Evolutionary conservation across 2,329 filamentous ascomycete species (phyloP), one percentile per base, ranked within the genome.

Genomic region (Tothia fuscella): DNA sequence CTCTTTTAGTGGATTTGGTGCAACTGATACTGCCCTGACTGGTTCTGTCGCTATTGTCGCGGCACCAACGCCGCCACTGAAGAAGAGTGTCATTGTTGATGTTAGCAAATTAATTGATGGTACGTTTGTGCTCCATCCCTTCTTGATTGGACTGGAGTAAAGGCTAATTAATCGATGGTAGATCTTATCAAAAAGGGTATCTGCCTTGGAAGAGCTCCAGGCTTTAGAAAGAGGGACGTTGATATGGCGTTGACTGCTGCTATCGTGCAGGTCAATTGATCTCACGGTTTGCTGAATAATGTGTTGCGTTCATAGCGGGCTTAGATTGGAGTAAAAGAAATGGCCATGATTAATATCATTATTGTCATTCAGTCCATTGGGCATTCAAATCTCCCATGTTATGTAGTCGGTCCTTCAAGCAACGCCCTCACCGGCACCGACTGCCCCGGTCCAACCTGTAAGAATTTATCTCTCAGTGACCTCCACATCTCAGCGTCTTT

Each of bases 131-230:
- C 13, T 41, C 17, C 9, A 3, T 5, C 19, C 5, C 12, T 13
- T 34, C 3, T 14, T 26, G 16, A n/a, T 14, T 12, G 4, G 12
- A 24, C 14, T 7, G n/a, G 20, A 6, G 31, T 16, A 42, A 55
- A 48, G 40, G 38, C 54, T 64, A 47, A 60, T 49, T n/a, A 40
- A 22, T 7, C 12, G 4, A 12, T 31, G 22, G 14, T 38, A 64
- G 61, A 55, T 24, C 46, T 64, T 6, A 54, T 60, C 42, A 56
- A 55, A 25, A 52, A 56, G 22, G 56, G 49, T 14, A 56, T 65
- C 19, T 68, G 65, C 46, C 53, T 68, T 7, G 64, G 64, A n/a
- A 56, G 63, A 24, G 51, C 60, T 6, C 63, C 65, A 3, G 65
- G 65, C 1, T 68, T 63, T 45, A 56, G 62, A 45, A 54, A 58